A percentile compares a stretch with the other conserved stretches of the same genome.
phyloP scores from a whole-genome alignment of 2,329 filamentous ascomycete species.

The Blastomyces silverae region DNA sequence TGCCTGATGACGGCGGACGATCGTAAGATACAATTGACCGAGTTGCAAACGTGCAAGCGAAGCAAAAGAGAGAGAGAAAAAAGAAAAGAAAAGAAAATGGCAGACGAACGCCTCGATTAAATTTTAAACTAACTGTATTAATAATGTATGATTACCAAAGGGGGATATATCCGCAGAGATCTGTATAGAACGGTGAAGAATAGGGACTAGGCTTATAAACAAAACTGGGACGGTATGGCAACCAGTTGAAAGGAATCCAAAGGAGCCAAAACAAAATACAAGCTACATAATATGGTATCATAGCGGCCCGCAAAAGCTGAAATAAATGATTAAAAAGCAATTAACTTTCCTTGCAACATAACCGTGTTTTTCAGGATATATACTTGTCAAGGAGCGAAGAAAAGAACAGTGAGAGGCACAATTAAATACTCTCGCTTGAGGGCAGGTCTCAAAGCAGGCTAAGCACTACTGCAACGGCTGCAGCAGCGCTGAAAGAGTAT shows the following conservation, averaged over 20 bases:
- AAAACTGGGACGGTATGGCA: background rate
- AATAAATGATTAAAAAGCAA: background rate
- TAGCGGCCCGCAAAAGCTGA: background rate
- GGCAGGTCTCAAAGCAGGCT: background rate
- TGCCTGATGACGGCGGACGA: no score
- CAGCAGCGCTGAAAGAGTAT: background rate
- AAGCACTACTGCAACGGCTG: background rate
- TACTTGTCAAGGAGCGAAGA: background rate
- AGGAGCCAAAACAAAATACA: conserved; percentile 4
- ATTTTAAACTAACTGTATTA: background rate
- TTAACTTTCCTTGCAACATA: background rate
- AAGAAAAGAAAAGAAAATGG: no score
- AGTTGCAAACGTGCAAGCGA: no score
- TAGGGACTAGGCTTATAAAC: background rate
- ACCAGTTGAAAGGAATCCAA: background rate
- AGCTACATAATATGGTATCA: background rate
- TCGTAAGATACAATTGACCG: no score
- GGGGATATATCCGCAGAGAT: background rate
- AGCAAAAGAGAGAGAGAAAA: background rate
- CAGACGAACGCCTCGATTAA: background rate
- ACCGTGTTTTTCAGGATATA: background rate
- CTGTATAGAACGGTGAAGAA: background rate
- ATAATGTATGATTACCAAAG: background rate
- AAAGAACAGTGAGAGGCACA: background rate
- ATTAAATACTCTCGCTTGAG: background rate